Evolutionary conservation across 495 filamentous ascomycete genomes (phyloP), one percentile per base, ranked within the genome.

Genomic region (Neurospora sublineolata): DNA sequence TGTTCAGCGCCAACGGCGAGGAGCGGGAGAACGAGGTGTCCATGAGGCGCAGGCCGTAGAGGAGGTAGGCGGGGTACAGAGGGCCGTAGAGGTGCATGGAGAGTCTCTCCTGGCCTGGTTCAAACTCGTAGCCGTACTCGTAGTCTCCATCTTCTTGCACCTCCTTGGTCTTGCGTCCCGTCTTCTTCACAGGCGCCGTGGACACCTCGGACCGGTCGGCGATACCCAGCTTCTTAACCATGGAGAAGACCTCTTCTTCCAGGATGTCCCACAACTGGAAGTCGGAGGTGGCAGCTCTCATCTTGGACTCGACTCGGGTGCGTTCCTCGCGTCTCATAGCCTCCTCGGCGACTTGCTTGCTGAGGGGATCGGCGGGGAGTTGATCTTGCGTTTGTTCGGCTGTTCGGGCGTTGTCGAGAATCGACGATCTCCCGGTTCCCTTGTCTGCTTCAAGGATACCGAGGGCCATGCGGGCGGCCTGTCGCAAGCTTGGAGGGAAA

Each of bases 181-280:
- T 4, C 52, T 41, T 44, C 67, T 75, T 71, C 37, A 68, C 67
- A 36, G 67, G 20, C 64, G 39, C 37, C 52, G 68, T 30, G 27
- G 52, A 18, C 6, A 9, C 27, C 27, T 1, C 23, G 27, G 52
- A 64, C 70, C 69, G 68, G 52, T 60, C 68, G 73, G 67, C 44
- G 46, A 84, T 70, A 41, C 80, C 80, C 5, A 81, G 74, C 71
- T 84, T 84, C 5, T 76, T 72, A 7, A 89, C 82, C 76, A 93
- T 81, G 1, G 86, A 83, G 76, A 93, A 93, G 23, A 96, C 89
- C 69, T 91, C 87, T 3, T 83, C 79, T 71, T 92, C 86, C 73
- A 95, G 84, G 0, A 93, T 80, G 4, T 86, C 80, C 93, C 93
- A 96, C 10, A 96, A 77, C 36, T 88, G 87, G 20, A 86, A 79